These are phyloP conservation scores for Globisporangium recalcitrans DNA, from an alignment of 352 stramenopile species.

Conservation along the genomic window DNA sequence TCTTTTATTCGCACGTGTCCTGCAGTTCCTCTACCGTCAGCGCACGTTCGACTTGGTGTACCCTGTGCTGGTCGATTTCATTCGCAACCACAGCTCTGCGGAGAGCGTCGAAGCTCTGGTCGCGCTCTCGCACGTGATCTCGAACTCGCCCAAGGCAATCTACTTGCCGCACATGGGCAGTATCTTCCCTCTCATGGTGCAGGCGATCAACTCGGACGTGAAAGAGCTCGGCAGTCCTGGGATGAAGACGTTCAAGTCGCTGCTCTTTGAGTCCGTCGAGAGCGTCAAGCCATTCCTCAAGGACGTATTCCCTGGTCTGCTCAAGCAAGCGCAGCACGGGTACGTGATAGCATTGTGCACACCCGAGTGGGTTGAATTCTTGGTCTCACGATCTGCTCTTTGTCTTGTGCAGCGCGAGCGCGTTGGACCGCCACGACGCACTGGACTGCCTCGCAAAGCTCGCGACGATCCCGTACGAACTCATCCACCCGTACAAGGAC, in stretches of 20 bases:
- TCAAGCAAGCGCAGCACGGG: constrained; percentile 79
- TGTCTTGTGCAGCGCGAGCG: constrained; percentile 21
- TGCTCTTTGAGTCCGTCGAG: constrained; percentile 74
- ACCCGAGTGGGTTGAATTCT: neutral
- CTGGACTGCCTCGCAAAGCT: constrained; percentile 78
- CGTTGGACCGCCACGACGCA: constrained; percentile 64
- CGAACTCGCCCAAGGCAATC: constrained; percentile 74
- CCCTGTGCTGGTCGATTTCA: constrained; percentile 61
- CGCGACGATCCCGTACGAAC: constrained; percentile 77
- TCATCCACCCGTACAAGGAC: constrained; percentile 87
- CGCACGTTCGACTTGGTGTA: constrained; percentile 78
- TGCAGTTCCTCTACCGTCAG: constrained; percentile 75
- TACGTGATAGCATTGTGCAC: constrained; percentile 28
- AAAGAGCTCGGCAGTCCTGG: constrained; percentile 68
- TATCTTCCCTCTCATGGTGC: constrained; percentile 82
- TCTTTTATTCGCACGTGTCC: neutral
- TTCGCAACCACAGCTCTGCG: constrained; percentile 31
- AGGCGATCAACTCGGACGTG: constrained; percentile 74
- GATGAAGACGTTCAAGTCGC: constrained; percentile 70
- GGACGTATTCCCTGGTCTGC: constrained; percentile 74
- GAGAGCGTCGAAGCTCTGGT: constrained; percentile 65
- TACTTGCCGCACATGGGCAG: constrained; percentile 67
- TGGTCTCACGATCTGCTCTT: neutral
- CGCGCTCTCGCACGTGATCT: constrained; percentile 73
- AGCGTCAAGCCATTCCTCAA: constrained; percentile 81